Evolutionary conservation across 1,284 basidiomycete genomes (phyloP).

Genomic region (Apiotrichum mycotoxinovorans): DNA sequence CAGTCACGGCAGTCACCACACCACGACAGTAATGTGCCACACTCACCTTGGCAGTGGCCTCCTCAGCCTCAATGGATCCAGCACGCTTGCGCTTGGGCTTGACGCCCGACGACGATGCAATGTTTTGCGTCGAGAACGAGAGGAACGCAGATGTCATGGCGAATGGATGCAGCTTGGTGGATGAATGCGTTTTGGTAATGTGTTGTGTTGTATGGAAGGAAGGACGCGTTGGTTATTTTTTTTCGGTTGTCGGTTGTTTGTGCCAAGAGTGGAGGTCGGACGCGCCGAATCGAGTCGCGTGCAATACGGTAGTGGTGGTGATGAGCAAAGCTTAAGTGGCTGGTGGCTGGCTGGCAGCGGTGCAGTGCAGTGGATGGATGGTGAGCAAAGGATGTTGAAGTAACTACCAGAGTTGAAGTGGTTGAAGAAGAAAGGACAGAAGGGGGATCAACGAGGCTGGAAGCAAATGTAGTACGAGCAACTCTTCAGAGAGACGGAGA

Average conservation of each 20-base stretch:
- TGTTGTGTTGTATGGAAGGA: not conserved
- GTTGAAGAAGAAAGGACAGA: not conserved
- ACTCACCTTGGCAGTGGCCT: slow-evolving; percentile 9
- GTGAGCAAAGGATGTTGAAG: not conserved
- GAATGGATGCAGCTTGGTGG: slow-evolving; percentile 25
- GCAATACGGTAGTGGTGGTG: not conserved
- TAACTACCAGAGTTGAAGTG: not conserved
- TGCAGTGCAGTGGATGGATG: not conserved
- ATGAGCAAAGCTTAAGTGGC: not conserved
- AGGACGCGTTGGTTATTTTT: too few relatives aligned
- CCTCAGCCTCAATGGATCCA: slow-evolving; percentile 23
- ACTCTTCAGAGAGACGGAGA: too few relatives aligned
- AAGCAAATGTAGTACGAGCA: too few relatives aligned
- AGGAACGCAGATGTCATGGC: slow-evolving; percentile 1
- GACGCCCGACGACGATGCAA: slow-evolving; percentile 29
- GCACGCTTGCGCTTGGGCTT: slow-evolving; percentile 41
- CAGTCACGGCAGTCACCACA: too few relatives aligned
- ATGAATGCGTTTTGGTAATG: not conserved
- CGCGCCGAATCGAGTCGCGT: not conserved
- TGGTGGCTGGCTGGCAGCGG: not conserved
- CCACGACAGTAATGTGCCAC: not conserved
- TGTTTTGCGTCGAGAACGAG: slow-evolving; percentile 17
- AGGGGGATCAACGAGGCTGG: not conserved
- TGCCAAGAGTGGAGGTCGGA: not conserved
- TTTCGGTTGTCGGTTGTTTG: not conserved